Evolutionary conservation across 108 stramenopile species (phyloP).

Genomic region (Discostella pseudostelligera): DNA sequence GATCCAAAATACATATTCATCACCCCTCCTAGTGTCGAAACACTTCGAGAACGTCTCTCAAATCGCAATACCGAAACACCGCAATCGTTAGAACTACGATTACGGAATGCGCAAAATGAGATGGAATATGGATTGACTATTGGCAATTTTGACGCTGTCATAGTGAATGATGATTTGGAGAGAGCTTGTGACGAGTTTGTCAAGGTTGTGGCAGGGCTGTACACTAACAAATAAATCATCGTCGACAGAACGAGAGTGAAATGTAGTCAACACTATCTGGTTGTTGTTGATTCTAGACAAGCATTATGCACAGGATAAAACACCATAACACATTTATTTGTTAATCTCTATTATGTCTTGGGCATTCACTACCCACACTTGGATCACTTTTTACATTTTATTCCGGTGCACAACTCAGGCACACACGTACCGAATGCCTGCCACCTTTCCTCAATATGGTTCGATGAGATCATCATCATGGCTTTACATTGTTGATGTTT

Average conservation of each 20-base stretch:
- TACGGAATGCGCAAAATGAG: slow-evolving; percentile 81
- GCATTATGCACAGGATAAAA: neutral
- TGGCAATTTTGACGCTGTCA: slow-evolving; percentile 73
- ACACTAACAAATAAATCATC: no score
- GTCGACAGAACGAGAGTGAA: no score
- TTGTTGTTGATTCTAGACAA: no score
- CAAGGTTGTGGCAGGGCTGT: slow-evolving; percentile 44
- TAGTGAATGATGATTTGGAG: slow-evolving; percentile 90
- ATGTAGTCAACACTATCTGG: no score
- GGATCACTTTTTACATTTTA: slow-evolving; percentile 9
- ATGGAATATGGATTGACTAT: slow-evolving; percentile 73
- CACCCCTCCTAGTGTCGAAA: slow-evolving; percentile 89
- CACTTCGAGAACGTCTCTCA: slow-evolving; percentile 69
- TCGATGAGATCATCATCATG: neutral
- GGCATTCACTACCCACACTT: neutral
- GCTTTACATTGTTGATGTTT: neutral
- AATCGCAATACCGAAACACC: slow-evolving; percentile 86
- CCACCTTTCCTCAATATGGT: neutral
- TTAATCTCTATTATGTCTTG: neutral
- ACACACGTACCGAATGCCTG: no score
- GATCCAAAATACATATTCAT: slow-evolving; percentile 87
- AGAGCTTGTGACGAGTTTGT: slow-evolving; percentile 56
- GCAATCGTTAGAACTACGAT: slow-evolving; percentile 70
- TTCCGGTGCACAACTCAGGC: no score
- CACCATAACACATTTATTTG: slow-evolving; percentile 3